Percentiles rank a stretch among this genome's conserved stretches.
Evolutionary conservation across 1,284 basidiomycete genomes (phyloP).

Genomic region (Anthracocystis walkeri): DNA sequence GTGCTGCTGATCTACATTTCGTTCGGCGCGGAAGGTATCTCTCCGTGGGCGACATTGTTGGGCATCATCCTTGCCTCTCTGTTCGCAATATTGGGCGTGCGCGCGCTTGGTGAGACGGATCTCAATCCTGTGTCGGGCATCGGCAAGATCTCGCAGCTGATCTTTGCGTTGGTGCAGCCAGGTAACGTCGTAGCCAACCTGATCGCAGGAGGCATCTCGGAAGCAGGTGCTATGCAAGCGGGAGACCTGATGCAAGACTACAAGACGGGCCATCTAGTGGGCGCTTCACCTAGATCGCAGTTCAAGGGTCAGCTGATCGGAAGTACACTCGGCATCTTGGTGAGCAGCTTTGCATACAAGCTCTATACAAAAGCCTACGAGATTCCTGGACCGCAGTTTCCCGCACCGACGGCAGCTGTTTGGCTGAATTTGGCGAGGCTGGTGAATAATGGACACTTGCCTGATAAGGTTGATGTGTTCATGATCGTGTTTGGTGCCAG

Average conservation of each 20-base stretch:
- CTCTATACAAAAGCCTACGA: constrained; percentile 87
- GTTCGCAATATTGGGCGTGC: constrained; percentile 80
- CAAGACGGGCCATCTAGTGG: constrained; percentile 90
- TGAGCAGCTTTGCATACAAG: constrained; percentile 87
- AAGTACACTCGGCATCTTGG: constrained; percentile 81
- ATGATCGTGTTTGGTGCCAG: constrained; percentile 81
- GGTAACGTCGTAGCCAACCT: constrained; percentile 89
- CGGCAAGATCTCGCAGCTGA: constrained; percentile 91
- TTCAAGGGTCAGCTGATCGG: constrained; percentile 70
- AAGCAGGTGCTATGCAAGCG: constrained; percentile 95
- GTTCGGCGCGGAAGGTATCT: constrained; percentile 89
- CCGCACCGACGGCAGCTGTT: constrained; percentile 88
- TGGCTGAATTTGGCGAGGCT: constrained; percentile 87
- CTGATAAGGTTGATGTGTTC: constrained; percentile 80
- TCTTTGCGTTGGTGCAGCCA: constrained; percentile 94
- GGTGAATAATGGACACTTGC: constrained; percentile 83
- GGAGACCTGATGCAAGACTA: constrained; percentile 98
- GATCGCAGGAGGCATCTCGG: constrained; percentile 93
- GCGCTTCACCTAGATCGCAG: constrained; percentile 68
- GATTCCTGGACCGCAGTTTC: constrained; percentile 83
- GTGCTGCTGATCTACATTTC: constrained; percentile 85
- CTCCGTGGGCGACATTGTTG: constrained; percentile 90
- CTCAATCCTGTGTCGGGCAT: constrained; percentile 79
- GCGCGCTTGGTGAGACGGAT: constrained; percentile 66
- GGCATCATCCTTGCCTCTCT: constrained; percentile 85